Evolutionary conservation across 306 rosid genomes (phyloP).

Genomic region (cucumber (Cucumis sativus)): Cucumber_9930_V3 NC_026655.2:5343501-5344000

Average conservation of each 20-base stretch:
- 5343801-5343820: not conserved
- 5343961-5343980: not conserved
- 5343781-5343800: not conserved
- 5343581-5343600: not conserved
- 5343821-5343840: not conserved
- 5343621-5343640: not conserved
- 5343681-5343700: not conserved
- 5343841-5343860: not conserved
- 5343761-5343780: not conserved
- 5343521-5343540: slow-evolving; percentile 97
- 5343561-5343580: not conserved
- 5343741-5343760: not conserved
- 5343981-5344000: not conserved
- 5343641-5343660: not conserved
- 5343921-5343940: not conserved
- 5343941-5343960: not conserved
- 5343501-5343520: slow-evolving; percentile 96
- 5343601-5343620: too few relatives aligned
- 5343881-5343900: not conserved
- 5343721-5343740: not conserved
- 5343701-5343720: not conserved
- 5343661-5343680: not conserved
- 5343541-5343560: slow-evolving; percentile 49
- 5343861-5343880: not conserved
- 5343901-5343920: not conserved